Base-by-base conservation (phyloP, 2,329 filamentous ascomycete species). In the Diaporthe helianthi region DNA sequence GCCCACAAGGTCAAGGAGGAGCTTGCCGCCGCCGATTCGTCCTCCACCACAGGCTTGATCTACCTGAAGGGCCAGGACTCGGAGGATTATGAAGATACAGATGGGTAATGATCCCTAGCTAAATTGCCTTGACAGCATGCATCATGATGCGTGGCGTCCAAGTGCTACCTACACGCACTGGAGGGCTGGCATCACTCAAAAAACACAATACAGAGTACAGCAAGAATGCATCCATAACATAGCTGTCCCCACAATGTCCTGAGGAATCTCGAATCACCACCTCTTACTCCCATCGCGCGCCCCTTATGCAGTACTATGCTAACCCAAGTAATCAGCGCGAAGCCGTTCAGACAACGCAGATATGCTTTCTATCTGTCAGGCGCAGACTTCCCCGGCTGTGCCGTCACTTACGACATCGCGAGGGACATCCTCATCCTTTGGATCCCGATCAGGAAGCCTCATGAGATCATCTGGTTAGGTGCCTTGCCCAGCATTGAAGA, bases 361-460 rank as follows among this genome's bases (percentile, higher is more conserved):
- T 88, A 89, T 80, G 89, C 89, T 77, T 89, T 85, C 76, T 89
- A 89, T 76, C 75, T 89, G 67, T 81, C 82, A 33, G 87, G 87
- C 44, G 83, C 81, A 69, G 79, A 88, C 77, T 85, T 88, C 71
- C 80, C 85, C 2, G 84, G 85, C 73, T 88, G 85, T 74, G 80
- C 80, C 60, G 82, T 87, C 41, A 89, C 87, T 2, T 89, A 89
- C 74, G 86, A 89, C 71, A 83, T 89, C 60, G 79, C 76, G 26
- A 80, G 80, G 13, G 91, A 94, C 76, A 80, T 82, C 26, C 85
- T 96, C 68, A 88, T 86, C 6, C 86, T 95, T 33, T 96, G 91
- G 86, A 89, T 95, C 58, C 92, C 92, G 2, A 87, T 88, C 73
- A 87, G 90, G 72, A 87, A 92, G 73, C 87, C 86, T 17, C 83